Evolutionary conservation across 1,284 basidiomycete genomes (phyloP), one percentile per base, ranked within the genome.

Genomic region (Pseudozyma thailandica): DNA sequence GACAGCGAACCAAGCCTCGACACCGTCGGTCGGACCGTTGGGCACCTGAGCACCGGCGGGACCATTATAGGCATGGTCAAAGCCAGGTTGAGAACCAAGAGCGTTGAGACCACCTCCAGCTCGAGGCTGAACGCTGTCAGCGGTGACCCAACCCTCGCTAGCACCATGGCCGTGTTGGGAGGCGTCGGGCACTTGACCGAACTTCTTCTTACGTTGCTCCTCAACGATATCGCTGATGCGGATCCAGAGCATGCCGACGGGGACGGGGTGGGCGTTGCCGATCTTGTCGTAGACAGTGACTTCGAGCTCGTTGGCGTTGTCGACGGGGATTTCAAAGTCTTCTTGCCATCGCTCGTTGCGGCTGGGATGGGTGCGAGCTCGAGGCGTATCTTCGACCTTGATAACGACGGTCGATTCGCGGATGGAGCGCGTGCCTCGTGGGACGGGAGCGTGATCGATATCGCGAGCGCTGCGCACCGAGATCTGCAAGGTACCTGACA

Each of bases 291-390:
- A 96, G 25, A 99, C 89, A 15, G 93, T 93, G 46, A 99, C 90
- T 84, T 98, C 96, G 53, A 98, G 92, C 86, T 99, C 96, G 83
- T 95, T 98, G 31, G 94, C 94, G 84, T 97, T 98, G 85, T 98
- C 95, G 48, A 98, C 92, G 1, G 91, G 88, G 65, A 99, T 92
- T 84, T 96, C 92, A 71, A 98, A 98, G 62, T 93, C 92, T 84
- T 98, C 95, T 83, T 93, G 92, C 96, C 96, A 99, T 46, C 91
- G 89, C 84, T 98, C 96, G 45, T 90, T 95, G 68, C 94, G 90
- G 20, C 93, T 91, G 7, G 93, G 91, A 80, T 96, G 93, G 1
- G 95, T 95, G 57, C 91, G 89, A 8, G 93, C 94, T 7, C 92
- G 88, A 74, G 94, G 92, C 20, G 91, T 94, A 38, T 96, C 94